These are phyloP conservation scores for Linum tenue DNA, from an alignment of 345 rosid species.

Conservation along the genomic window DNA sequence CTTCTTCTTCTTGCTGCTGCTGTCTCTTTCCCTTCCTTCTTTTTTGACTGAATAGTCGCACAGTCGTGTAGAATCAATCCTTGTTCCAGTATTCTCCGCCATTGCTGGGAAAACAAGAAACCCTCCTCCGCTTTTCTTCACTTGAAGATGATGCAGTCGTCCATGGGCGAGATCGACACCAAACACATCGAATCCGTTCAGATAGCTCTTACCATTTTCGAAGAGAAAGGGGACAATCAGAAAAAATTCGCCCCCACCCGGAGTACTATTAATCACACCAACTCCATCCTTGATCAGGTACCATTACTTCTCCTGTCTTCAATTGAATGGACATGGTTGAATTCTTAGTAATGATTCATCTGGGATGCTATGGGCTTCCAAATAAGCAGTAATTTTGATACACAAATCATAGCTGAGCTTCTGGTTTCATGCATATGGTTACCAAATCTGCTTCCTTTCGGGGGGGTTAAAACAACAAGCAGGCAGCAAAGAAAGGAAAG, in stretches of 20 bases:
- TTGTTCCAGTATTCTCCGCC: too few species aligned
- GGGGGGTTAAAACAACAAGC: background rate
- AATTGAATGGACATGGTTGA: background rate
- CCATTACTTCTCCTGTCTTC: too few species aligned
- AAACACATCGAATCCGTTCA: slow-evolving; percentile 48
- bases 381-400: too few species aligned
- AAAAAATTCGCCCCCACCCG: background rate
- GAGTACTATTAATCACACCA: background rate
- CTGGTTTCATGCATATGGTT: background rate
- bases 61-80: too few species aligned
- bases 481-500: slow-evolving; percentile 25
- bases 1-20: too few species aligned
- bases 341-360: too few species aligned
- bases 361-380: too few species aligned
- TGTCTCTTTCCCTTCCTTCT: too few species aligned
- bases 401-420: too few species aligned
- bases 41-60: too few species aligned
- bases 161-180: slow-evolving; percentile 47
- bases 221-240: background rate
- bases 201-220: slow-evolving; percentile 26
- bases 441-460: background rate
- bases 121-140: background rate
- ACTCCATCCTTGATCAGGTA: background rate
- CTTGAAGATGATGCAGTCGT: background rate
- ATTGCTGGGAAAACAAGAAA: background rate